Conservation (phyloP, 345 rosid genomes). For the Turnera subulata region DNA sequence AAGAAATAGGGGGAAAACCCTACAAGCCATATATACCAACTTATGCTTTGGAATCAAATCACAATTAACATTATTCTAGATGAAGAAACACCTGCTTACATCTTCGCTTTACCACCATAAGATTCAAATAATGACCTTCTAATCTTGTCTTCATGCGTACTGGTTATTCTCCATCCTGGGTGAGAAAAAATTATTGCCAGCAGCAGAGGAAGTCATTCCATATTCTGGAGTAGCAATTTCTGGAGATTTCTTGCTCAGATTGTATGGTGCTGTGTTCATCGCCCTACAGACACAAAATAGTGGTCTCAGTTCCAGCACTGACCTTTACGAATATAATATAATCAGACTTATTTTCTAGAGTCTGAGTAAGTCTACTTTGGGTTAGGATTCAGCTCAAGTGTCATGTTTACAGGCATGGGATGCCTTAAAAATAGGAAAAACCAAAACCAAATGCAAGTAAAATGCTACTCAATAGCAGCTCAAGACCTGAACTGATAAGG, state of each 20-base stretch:
- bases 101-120: conserved; percentile 11
- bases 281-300: conserved; percentile 37
- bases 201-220: conserved; percentile 28
- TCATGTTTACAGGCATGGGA: not conserved
- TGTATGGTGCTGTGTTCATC: conserved; percentile 55
- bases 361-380: too few species aligned
- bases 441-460: too few species aligned
- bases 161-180: conserved; percentile 7
- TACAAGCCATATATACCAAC: not conserved
- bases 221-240: conserved; percentile 29
- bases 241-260: conserved; percentile 33
- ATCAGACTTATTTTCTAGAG: too few species aligned
- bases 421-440: not conserved
- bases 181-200: not conserved
- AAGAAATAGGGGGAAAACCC: not conserved
- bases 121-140: conserved; percentile 10
- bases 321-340: too few species aligned
- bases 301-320: not conserved
- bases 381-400: too few species aligned
- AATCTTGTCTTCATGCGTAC: not conserved
- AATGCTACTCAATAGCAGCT: too few species aligned
- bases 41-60: conserved; percentile 6
- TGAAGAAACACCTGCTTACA: conserved; percentile 12
- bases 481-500: too few species aligned
- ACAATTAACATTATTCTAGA: conserved; percentile 9